phyloP scores from a whole-genome alignment of 1,284 basidiomycete species.

The Pseudozyma flocculosa region DNA sequence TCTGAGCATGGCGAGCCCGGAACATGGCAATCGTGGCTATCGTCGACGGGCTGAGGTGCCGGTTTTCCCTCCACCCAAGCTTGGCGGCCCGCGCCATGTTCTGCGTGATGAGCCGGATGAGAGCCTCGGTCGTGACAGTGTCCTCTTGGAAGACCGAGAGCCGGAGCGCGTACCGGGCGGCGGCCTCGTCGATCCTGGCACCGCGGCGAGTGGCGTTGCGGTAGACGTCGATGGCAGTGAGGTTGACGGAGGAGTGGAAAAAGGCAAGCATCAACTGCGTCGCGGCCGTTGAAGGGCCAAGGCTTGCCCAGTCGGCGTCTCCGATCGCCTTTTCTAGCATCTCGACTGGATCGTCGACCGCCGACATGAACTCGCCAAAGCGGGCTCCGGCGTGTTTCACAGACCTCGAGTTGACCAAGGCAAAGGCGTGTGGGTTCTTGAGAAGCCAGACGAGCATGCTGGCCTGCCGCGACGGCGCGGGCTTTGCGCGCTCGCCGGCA shows the following conservation, averaged over 20 bases:
- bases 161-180: background rate
- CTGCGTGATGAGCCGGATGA: background rate
- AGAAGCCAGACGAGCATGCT: background rate
- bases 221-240: background rate
- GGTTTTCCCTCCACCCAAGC: background rate
- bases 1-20: constrained; percentile 21
- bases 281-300: background rate
- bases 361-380: background rate
- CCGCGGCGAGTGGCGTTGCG: background rate
- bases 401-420: background rate
- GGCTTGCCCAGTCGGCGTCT: background rate
- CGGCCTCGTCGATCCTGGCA: background rate
- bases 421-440: background rate
- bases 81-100: background rate
- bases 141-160: background rate
- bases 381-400: background rate
- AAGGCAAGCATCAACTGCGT: background rate
- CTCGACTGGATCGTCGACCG: background rate
- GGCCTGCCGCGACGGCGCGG: background rate
- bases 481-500: background rate
- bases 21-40: constrained; percentile 2
- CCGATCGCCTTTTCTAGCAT: background rate
- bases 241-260: background rate
- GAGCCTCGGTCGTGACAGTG: background rate
- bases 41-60: background rate